Conservation (phyloP, 441 rosid genomes). For the Erodium texanum region DNA sequence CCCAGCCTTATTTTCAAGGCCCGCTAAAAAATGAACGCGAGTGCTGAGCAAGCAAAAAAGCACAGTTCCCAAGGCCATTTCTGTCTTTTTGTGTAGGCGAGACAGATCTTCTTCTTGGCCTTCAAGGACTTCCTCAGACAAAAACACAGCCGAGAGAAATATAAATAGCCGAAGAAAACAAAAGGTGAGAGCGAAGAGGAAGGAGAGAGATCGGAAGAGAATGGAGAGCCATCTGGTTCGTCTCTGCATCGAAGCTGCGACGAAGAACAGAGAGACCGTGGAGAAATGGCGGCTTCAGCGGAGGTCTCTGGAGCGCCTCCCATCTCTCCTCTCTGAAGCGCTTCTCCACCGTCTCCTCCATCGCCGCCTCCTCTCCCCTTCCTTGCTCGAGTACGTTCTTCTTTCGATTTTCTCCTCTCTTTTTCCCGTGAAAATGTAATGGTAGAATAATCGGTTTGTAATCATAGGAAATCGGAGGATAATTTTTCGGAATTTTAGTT, state of each 20-base stretch:
- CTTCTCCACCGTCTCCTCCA: slow-evolving; percentile 51
- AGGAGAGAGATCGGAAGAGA: slow-evolving; percentile 10
- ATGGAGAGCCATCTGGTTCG: slow-evolving; percentile 42
- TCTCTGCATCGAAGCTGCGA: slow-evolving; percentile 65
- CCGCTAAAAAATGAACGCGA: not conserved
- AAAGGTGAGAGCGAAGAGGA: not conserved
- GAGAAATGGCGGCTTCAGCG: slow-evolving; percentile 71
- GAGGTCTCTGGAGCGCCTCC: slow-evolving; percentile 60
- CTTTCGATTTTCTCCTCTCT: not conserved
- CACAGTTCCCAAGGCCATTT: not conserved
- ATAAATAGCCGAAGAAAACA: not conserved
- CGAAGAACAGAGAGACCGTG: slow-evolving; percentile 46
- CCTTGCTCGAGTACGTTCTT: slow-evolving; percentile 64
- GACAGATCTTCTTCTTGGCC: too few species aligned
- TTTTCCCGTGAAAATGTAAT: not conserved
- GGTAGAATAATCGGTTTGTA: not conserved
- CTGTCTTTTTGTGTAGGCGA: too few species aligned
- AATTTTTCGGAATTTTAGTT: not conserved
- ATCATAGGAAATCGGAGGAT: not conserved
- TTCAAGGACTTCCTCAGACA: not conserved
- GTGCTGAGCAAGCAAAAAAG: not conserved
- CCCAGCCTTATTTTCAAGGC: too few species aligned
- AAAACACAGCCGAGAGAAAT: not conserved
- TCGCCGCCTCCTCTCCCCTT: slow-evolving; percentile 74
- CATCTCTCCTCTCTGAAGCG: slow-evolving; percentile 65